Percentiles rank a stretch among this genome's conserved stretches.
Conservation (phyloP, 768 basidiomycete genomes). For the Wakefieldia striispora region DNA sequence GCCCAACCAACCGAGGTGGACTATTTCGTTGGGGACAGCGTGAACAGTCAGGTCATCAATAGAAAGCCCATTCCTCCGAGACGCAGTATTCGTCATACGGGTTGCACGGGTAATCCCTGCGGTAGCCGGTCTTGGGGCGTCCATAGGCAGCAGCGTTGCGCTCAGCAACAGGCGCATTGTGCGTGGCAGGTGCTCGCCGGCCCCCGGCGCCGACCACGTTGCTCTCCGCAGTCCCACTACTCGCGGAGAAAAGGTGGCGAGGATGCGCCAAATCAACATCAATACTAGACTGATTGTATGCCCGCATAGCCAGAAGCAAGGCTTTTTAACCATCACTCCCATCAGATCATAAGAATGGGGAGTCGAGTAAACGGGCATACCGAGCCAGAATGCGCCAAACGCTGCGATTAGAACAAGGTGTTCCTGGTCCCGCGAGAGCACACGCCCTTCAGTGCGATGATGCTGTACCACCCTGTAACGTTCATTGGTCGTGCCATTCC, state of each 20-base stretch:
- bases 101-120: slow-evolving; percentile 52
- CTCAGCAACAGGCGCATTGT: slow-evolving; percentile 24
- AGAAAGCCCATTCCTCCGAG: slow-evolving; percentile 67
- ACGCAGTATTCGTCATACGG: slow-evolving; percentile 64
- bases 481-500: neutral
- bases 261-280: slow-evolving; percentile 31
- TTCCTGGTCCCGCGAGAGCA: slow-evolving; percentile 69
- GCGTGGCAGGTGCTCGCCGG: slow-evolving; percentile 22
- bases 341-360: slow-evolving; percentile 3
- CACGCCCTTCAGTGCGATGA: slow-evolving; percentile 52
- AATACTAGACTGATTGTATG: slow-evolving; percentile 32
- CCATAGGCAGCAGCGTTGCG: slow-evolving; percentile 31
- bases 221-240: slow-evolving; percentile 33
- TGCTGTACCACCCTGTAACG: slow-evolving; percentile 61
- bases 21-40: neutral
- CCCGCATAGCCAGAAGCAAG: slow-evolving; percentile 41
- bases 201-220: slow-evolving; percentile 34
- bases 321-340: slow-evolving; percentile 26
- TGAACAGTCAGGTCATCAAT: slow-evolving; percentile 18
- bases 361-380: slow-evolving; percentile 39
- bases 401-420: slow-evolving; percentile 71
- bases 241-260: slow-evolving; percentile 31
- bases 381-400: slow-evolving; percentile 74
- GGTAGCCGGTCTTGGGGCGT: slow-evolving; percentile 31
- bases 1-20: slow-evolving; percentile 1